phyloP scores from a whole-genome alignment of 1,284 basidiomycete genomes.

The Abortiporus biennis region DNA sequence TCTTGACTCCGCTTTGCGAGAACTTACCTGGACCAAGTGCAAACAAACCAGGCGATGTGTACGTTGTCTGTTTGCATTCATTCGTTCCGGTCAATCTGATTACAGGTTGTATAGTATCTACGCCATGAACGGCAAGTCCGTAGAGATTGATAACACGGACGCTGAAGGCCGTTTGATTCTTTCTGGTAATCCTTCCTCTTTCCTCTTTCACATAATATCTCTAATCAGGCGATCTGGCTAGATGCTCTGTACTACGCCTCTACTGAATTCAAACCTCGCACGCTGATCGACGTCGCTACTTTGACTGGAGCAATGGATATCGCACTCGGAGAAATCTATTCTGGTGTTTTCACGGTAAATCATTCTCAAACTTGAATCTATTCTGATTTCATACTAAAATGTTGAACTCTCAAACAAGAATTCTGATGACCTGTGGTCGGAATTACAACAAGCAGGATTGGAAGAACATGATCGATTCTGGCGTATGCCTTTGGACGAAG shows the following conservation, averaged over 20 bases:
- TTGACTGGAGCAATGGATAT: conserved; percentile 64
- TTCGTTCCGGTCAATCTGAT: background rate
- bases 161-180: conserved; percentile 82
- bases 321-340: conserved; percentile 70
- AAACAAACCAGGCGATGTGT: conserved; percentile 86
- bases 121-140: conserved; percentile 84
- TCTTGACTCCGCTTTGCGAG: conserved; percentile 74
- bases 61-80: conserved; percentile 14
- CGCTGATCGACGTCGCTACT: conserved; percentile 83
- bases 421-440: conserved; percentile 70
- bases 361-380: conserved; percentile 2
- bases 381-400: background rate
- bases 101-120: conserved; percentile 47
- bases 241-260: conserved; percentile 87
- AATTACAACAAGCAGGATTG: conserved; percentile 66
- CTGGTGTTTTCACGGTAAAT: conserved; percentile 76
- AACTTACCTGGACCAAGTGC: conserved; percentile 85
- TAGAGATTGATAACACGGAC: conserved; percentile 89
- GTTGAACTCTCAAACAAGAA: conserved; percentile 34
- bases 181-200: too few species aligned
- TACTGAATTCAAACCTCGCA: conserved; percentile 74
- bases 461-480: conserved; percentile 78
- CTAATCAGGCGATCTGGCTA: too few species aligned
- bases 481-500: conserved; percentile 82
- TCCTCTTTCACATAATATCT: too few species aligned